These are phyloP conservation scores for Naumovozyma castellii DNA, from an alignment of 805 yeast genomes.

Conservation along the genomic window DNA sequence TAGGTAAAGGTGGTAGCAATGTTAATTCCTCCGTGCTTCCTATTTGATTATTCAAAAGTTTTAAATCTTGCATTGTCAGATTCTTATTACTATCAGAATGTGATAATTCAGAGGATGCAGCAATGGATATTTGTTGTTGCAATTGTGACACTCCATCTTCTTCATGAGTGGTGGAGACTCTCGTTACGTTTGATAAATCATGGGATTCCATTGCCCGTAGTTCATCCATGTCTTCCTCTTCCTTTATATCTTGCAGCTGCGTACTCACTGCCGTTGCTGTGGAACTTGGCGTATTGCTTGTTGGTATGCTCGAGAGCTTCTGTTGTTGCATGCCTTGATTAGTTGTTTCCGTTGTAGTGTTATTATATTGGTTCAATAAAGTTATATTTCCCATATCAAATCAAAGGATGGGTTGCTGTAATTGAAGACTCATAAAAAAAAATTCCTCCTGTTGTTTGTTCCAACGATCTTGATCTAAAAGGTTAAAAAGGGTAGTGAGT, in stretches of 20 bases:
- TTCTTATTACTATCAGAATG: not conserved
- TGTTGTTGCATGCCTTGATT: not conserved
- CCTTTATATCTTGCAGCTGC: conserved; percentile 5
- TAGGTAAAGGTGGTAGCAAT: conserved; percentile 6
- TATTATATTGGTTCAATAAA: not conserved
- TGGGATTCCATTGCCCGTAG: no score
- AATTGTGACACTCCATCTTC: not conserved
- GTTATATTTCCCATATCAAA: not conserved
- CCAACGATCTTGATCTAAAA: no score
- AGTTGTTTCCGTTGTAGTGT: not conserved
- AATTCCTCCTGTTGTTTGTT: no score
- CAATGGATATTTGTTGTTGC: no score
- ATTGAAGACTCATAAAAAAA: no score
- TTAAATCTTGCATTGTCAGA: not conserved
- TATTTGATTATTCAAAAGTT: not conserved
- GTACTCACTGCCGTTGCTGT: conserved; percentile 1
- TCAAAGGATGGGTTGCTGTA: not conserved
- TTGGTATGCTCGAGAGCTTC: not conserved
- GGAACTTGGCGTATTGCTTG: conserved; percentile 1
- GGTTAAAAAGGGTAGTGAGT: no score
- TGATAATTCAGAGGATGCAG: no score
- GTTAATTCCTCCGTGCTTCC: conserved; percentile 3
- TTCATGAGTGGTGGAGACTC: not conserved
- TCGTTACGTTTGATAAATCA: not conserved
- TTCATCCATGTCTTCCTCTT: conserved; percentile 3